These are phyloP conservation scores for Medicago ruthenica DNA, from an alignment of 306 rosid genomes.

Conservation along the genomic window DNA sequence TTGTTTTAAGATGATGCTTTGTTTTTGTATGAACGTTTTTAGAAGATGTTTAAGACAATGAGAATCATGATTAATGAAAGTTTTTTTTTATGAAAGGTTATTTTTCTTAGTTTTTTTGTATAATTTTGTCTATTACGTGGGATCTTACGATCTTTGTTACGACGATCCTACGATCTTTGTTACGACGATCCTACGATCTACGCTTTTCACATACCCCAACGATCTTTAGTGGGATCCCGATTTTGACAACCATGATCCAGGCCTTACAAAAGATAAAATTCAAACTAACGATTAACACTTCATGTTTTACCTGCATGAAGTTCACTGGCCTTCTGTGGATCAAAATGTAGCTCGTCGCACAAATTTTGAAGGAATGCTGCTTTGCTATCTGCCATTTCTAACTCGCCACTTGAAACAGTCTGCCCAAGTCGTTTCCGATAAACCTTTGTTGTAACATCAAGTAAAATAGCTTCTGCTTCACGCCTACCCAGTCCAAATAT, in stretches of 20 bases:
- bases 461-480: slow-evolving; percentile 80
- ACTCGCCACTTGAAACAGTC: slow-evolving; percentile 69
- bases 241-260: neutral
- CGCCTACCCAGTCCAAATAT: slow-evolving; percentile 94
- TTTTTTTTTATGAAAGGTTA: no score
- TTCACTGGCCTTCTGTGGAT: slow-evolving; percentile 87
- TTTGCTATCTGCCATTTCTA: slow-evolving; percentile 93
- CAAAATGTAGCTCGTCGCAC: slow-evolving; percentile 84
- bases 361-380: slow-evolving; percentile 93
- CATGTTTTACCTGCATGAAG: slow-evolving; percentile 82
- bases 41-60: no score
- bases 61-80: no score
- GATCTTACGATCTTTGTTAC: no score
- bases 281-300: slow-evolving; percentile 15
- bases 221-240: no score
- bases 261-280: slow-evolving; percentile 26
- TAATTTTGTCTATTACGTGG: no score
- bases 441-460: slow-evolving; percentile 76
- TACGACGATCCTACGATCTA: no score
- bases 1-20: no score
- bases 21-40: no score
- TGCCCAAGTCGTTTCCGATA: slow-evolving; percentile 85
- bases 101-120: no score
- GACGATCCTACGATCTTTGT: no score
- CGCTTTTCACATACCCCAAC: no score